These are phyloP conservation scores for Candida schatavii DNA, from an alignment of 805 yeast genomes.

Conservation along the genomic window DNA sequence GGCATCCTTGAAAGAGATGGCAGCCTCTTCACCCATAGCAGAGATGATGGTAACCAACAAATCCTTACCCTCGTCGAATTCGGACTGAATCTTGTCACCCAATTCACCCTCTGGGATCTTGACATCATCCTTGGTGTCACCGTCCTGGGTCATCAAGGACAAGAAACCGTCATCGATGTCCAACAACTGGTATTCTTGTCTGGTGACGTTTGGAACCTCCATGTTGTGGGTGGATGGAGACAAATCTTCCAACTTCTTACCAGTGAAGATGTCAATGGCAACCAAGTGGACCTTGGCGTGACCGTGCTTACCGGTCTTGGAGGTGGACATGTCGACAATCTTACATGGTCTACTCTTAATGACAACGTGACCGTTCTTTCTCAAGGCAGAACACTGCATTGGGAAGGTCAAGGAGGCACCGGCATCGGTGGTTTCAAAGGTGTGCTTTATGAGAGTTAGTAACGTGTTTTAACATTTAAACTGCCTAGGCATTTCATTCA, in stretches of 20 bases:
- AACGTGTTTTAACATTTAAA: too few species aligned
- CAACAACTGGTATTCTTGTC: conserved; percentile 95
- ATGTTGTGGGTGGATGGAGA: conserved; percentile 99
- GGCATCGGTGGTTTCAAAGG: conserved; percentile 97
- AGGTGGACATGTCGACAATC: conserved; percentile 99
- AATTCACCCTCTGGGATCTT: conserved; percentile 97
- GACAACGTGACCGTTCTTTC: conserved; percentile 99
- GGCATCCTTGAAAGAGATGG: conserved; percentile 97
- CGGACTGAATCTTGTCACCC: conserved; percentile 88
- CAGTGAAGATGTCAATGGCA: conserved; percentile 98
- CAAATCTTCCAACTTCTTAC: conserved; percentile 98
- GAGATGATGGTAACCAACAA: conserved; percentile 93
- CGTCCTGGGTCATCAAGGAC: conserved; percentile 93
- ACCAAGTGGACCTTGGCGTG: conserved; percentile 99
- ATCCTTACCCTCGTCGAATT: conserved; percentile 98
- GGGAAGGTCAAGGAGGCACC: conserved; percentile 99
- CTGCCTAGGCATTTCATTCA: too few species aligned
- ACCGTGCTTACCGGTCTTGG: conserved; percentile 99
- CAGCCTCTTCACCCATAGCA: conserved; percentile 99
- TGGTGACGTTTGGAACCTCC: conserved; percentile 97
- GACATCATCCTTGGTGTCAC: conserved; percentile 99
- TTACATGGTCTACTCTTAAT: conserved; percentile 99
- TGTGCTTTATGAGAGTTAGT: too few species aligned
- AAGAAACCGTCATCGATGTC: conserved; percentile 98
- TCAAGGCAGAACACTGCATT: conserved; percentile 99